These are phyloP conservation scores for Xylaria nigripes DNA, from an alignment of 495 filamentous ascomycete species.

Conservation along the genomic window DNA sequence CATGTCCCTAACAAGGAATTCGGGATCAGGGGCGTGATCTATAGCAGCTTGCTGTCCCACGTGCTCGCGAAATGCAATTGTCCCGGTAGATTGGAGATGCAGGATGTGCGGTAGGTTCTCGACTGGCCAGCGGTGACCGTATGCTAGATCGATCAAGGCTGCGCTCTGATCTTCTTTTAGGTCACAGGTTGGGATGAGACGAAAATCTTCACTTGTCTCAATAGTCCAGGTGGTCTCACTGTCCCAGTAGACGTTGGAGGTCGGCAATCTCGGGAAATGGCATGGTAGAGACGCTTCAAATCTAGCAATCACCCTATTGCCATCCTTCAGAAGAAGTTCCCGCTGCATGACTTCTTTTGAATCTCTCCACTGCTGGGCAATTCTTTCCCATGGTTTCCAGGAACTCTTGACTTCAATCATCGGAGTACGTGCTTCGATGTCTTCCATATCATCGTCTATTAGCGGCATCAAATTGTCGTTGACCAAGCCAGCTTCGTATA, in stretches of 20 bases:
- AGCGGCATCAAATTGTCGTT: constrained; percentile 73
- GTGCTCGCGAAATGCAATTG: constrained; percentile 14
- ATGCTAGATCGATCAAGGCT: constrained; percentile 43
- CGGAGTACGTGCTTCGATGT: constrained; percentile 38
- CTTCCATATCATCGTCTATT: constrained; percentile 28
- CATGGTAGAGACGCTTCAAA: constrained; percentile 43
- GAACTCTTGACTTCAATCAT: constrained; percentile 46
- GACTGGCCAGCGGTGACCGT: constrained; percentile 30
- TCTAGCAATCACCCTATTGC: constrained; percentile 25
- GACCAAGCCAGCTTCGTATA: constrained; percentile 63
- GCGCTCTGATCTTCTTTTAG: constrained; percentile 35
- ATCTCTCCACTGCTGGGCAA: constrained; percentile 48
- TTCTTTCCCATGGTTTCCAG: constrained; percentile 57
- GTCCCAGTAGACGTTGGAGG: constrained; percentile 47
- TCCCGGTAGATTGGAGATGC: constrained; percentile 22
- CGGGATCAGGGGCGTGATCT: neutral
- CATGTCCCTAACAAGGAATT: constrained; percentile 29
- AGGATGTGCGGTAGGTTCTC: constrained; percentile 35
- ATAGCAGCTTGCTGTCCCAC: constrained; percentile 14
- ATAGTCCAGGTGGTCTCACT: constrained; percentile 32
- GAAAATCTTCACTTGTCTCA: constrained; percentile 23
- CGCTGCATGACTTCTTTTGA: constrained; percentile 22
- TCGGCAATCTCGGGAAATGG: constrained; percentile 30
- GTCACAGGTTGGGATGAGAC: constrained; percentile 3
- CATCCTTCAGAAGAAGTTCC: constrained; percentile 24